Evolutionary conservation across 108 stramenopile species (phyloP).

Genomic region (Aurantiochytrium sp.): DNA sequence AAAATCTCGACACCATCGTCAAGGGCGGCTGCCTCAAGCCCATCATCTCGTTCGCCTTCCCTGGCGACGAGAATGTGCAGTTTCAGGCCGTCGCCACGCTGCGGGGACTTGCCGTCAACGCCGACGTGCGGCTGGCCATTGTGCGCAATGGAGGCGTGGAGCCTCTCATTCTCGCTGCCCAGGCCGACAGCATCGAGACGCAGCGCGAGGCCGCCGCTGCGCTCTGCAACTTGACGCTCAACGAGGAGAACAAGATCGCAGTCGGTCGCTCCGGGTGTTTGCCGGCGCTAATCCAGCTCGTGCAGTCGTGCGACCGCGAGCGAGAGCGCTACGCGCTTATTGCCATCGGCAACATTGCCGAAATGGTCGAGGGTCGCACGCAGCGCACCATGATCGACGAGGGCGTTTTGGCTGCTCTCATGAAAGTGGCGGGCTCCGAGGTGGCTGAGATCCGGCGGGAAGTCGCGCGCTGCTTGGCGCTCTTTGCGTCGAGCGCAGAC

Average conservation of each 20-base stretch:
- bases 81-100: conserved; percentile 80
- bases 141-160: conserved; percentile 70
- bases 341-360: conserved; percentile 65
- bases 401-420: conserved; percentile 50
- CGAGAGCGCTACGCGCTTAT: conserved; percentile 60
- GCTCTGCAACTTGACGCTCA: conserved; percentile 67
- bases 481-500: conserved; percentile 68
- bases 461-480: conserved; percentile 64
- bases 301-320: conserved; percentile 55
- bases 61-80: conserved; percentile 69
- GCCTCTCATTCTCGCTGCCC: conserved; percentile 66
- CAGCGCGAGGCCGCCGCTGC: conserved; percentile 69
- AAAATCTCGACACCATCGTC: conserved; percentile 60
- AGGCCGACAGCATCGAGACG: conserved; percentile 52
- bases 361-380: conserved; percentile 65
- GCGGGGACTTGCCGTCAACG: conserved; percentile 66
- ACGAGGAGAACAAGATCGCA: conserved; percentile 71
- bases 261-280: conserved; percentile 69
- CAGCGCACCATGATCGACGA: conserved; percentile 61
- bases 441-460: conserved; percentile 62
- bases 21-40: conserved; percentile 56
- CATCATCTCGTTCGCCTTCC: conserved; percentile 70
- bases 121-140: conserved; percentile 59
- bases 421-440: conserved; percentile 40
- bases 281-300: conserved; percentile 62